Evolutionary conservation across 768 basidiomycete species (phyloP), one percentile per base, ranked within the genome.

Genomic region (Multifurca ochricompacta): DNA sequence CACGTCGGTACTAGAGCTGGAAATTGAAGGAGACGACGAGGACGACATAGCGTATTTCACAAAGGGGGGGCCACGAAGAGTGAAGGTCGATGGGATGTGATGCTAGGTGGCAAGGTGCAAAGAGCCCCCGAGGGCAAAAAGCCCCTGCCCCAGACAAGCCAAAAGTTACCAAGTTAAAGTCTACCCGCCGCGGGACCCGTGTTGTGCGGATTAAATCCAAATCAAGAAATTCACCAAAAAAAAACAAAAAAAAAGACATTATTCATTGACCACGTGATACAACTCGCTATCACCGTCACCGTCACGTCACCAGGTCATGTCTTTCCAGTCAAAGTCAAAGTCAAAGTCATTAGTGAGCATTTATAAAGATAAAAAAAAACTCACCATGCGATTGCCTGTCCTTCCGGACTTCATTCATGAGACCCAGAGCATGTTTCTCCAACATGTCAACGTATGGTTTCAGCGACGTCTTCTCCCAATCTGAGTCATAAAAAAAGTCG

Each of bases 361-460:
- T n/a, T n/a, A n/a, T n/a, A n/a, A n/a, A n/a, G n/a, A n/a, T n/a
- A n/a, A n/a, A 19, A 16, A 6, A 25, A 16, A 30, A 63, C 65
- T 47, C 47, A 73, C 73, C 74, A 67, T 67, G 65, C 41, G 71
- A 74, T 35, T 76, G 73, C 64, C 78, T 82, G 39, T 69, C 70
- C 53, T 64, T 71, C 59, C 81, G 68, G 42, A 75, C 73, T 56
- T 79, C 77, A n/a, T 77, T 74, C 80, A 84, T 79, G 27, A 86
- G 66, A 28, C 65, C 64, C 32, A 66, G 54, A 13, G 74, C 77
- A 66, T 98, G 91, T 64, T 76, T 77, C 56, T 98, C 89, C 59
- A 98, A 69, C 73, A 96, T 80, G 41, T 94, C 87, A 37, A 99
- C 82, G 62, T 94, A 98, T 19, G 86, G 86, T 65, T 81, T 87